These are phyloP conservation scores for Fusarium temperatum DNA, from an alignment of 2,329 filamentous ascomycete species.

Conservation along the genomic window DNA sequence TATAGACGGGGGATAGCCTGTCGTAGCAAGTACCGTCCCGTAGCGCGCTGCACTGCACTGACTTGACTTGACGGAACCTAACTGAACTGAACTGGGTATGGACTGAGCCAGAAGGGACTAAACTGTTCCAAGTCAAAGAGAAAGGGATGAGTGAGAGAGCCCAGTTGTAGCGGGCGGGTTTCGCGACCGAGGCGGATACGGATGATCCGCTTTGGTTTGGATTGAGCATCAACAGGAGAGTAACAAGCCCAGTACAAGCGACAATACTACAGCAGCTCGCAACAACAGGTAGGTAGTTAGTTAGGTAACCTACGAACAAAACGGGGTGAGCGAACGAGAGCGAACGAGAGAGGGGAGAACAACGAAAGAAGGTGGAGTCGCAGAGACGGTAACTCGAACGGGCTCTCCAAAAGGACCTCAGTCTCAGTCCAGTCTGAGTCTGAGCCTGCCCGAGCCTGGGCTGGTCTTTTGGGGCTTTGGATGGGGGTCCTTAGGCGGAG, in stretches of 20 bases:
- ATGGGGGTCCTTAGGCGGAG: conserved; percentile 12
- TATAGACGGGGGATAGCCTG: not conserved
- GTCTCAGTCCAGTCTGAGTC: not conserved
- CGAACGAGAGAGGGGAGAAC: conserved; percentile 3
- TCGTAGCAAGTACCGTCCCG: conserved; percentile 24
- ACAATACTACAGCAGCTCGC: not conserved
- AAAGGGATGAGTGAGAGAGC: conserved; percentile 25
- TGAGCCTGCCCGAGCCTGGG: conserved; percentile 1
- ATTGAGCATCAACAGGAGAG: not conserved
- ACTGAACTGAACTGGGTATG: not conserved
- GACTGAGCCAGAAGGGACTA: not conserved
- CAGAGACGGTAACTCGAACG: conserved; percentile 23
- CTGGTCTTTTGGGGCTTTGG: conserved; percentile 32
- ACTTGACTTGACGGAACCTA: not conserved
- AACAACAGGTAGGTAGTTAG: not conserved
- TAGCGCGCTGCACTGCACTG: not conserved
- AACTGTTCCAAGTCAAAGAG: conserved; percentile 28
- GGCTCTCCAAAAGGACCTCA: conserved; percentile 35
- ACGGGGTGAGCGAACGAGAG: conserved; percentile 15
- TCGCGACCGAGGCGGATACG: conserved; percentile 36
- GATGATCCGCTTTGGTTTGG: conserved; percentile 11
- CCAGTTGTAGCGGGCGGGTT: conserved; percentile 19
- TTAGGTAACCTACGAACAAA: conserved; percentile 10
- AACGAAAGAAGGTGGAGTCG: conserved; percentile 21
- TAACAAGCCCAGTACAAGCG: not conserved